Percentiles rank a stretch among this genome's conserved stretches.
Conservation (phyloP, 2,329 filamentous ascomycete genomes). For the Ceratocystis diversiconidia region DNA sequence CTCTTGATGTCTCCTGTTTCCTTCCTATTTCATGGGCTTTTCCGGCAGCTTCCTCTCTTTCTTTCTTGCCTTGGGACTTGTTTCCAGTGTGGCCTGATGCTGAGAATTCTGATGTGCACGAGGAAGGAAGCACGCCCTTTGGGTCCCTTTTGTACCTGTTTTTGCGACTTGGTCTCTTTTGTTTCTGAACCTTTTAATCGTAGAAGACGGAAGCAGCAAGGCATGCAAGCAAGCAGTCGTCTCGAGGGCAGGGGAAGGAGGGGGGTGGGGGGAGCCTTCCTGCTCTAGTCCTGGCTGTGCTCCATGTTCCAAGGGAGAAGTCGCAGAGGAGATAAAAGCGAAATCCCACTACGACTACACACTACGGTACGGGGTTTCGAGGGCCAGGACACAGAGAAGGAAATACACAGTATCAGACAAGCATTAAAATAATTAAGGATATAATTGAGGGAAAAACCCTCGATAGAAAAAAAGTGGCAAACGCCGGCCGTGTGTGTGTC, state of each 20-base stretch:
- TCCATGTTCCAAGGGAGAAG: not conserved
- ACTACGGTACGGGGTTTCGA: too few relatives aligned
- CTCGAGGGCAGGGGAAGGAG: slow-evolving; percentile 1
- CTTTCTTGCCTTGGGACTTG: not conserved
- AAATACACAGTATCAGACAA: not conserved
- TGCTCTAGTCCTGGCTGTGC: not conserved
- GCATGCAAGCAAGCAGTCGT: slow-evolving; percentile 1
- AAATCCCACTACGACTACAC: not conserved
- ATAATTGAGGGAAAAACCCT: not conserved
- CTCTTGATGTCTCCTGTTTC: not conserved
- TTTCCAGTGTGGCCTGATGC: not conserved
- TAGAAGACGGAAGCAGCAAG: slow-evolving; percentile 4
- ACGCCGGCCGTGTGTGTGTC: not conserved
- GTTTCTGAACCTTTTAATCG: not conserved
- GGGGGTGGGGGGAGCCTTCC: not conserved
- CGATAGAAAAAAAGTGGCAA: not conserved
- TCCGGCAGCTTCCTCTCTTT: not conserved
- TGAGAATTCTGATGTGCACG: not conserved
- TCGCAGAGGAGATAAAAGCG: not conserved
- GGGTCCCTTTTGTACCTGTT: not conserved
- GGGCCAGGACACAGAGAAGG: not conserved
- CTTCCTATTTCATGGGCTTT: not conserved
- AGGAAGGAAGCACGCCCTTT: not conserved
- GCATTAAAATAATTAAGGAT: not conserved
- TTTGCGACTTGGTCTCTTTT: not conserved